Evolutionary conservation across 352 stramenopile species (phyloP).

Genomic region (Phytophthora podocarpi): DNA sequence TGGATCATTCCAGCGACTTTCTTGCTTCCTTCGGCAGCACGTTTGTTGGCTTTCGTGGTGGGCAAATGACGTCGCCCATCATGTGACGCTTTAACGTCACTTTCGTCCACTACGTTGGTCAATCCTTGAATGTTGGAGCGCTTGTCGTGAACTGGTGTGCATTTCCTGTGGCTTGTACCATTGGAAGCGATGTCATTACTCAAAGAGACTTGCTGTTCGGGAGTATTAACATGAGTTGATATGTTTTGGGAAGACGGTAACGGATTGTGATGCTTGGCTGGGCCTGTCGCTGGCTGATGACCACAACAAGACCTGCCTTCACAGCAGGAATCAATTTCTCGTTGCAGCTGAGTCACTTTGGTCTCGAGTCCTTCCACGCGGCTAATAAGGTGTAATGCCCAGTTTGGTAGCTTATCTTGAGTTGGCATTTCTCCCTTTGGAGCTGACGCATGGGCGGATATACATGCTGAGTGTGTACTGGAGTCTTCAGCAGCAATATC

Average conservation of each 20-base stretch:
- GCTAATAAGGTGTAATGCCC: constrained; percentile 5
- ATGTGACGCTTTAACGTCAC: no score
- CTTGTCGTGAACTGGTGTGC: no score
- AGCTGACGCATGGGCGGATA: background rate
- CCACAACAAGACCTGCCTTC: background rate
- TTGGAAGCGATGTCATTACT: background rate
- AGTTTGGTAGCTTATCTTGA: constrained; percentile 13
- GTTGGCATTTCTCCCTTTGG: background rate
- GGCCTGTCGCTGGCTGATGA: background rate
- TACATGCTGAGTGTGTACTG: background rate
- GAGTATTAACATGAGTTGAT: no score
- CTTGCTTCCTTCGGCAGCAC: background rate
- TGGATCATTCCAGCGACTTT: background rate
- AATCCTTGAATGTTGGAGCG: no score
- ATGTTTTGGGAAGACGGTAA: background rate
- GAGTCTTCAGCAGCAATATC: background rate
- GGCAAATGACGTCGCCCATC: no score
- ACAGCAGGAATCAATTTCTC: background rate
- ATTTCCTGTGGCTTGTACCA: background rate
- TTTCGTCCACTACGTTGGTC: no score
- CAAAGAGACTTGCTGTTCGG: background rate
- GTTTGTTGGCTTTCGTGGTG: background rate
- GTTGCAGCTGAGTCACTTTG: constrained; percentile 13
- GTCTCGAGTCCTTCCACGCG: constrained; percentile 11
- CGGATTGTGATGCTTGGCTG: no score